Base-by-base conservation (phyloP, 2,329 filamentous ascomycete species). In the Fusarium circinatum region DNA sequence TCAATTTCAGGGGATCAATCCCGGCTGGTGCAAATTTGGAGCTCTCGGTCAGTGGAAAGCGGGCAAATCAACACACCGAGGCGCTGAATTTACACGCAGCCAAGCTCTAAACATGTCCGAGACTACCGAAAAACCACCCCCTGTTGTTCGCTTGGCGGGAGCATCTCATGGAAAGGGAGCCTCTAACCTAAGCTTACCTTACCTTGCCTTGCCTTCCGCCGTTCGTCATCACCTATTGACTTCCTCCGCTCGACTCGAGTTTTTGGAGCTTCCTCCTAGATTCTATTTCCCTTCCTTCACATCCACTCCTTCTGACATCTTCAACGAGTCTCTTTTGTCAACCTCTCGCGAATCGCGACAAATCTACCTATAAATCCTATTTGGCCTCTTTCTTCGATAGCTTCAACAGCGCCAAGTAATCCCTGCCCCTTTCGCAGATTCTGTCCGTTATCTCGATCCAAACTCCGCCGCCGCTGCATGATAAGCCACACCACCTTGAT, bases 221-320 rank as follows among this genome's bases (percentile, higher is more conserved):
- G 49, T 26, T 52, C 49, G 65, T 74, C 73, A 69, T 76, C 71
- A 64, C 74, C 61, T 59, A 63, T 57, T 55, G 73, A 55, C 45
- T 59, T 63, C 45, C 66, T 52, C 52, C 54, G 26, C 52, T 74
- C 57, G 47, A 54, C 57, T 57, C 45, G 36, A 59, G 30, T 57
- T 52, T 57, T 20, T 65, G 48, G 52, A 61, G 66, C 65, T 70
- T 41, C 68, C 67, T 68, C 62, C 55, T 56, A 51, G n/a, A 57
- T 49, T 52, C 58, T 61, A 54, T 62, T 64, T 76, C 68, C 65
- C 61, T 45, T 73, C 63, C 55, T 77, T 67, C 65, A 69, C 71
- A 75, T 79, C 78, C 79, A 48, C 76, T 80, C 78, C 76, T 80
- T 75, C 38, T 58, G 17, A 59, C 52, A 48, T 49, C 54, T 51